Base-by-base conservation (phyloP, 768 basidiomycete species). In the Bullera alba region DNA sequence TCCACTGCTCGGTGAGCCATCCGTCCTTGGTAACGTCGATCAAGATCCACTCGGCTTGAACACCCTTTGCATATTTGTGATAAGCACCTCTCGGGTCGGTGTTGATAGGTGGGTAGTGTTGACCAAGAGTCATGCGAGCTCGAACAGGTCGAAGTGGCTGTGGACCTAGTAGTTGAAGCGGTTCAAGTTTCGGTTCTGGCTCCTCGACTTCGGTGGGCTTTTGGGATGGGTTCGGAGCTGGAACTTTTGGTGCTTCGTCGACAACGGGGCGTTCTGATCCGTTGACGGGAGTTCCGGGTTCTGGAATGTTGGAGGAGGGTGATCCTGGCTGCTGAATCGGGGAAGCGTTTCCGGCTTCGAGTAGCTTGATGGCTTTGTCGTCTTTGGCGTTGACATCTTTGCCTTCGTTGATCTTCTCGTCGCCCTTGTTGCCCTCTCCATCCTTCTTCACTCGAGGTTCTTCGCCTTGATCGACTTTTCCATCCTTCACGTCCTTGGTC, bases 11-110 rank as follows among this genome's bases (percentile, higher is more conserved):
- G 17, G 45, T 44, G 21, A 67, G 36, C 65, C 65, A 67, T 23
- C 65, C 65, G 36, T 67, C 65, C 44, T 64, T 64, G 25, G 65
- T 67, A 0, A 67, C 56, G 34, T 67, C 65, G 32, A 67, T 46
- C 32, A 51, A 57, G n/a, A 64, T 56, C 17, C 43, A 23, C 26
- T 67, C 60, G 27, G 8, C 30, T 27, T 56, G 44, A 3, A 57
- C 54, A 3, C 53, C 60, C 36, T 54, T 51, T 15, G 65, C 62
- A 44, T 67, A 67, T 25, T 59, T 58, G 57, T 60, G 39, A 41
- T 67, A 64, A 5, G 65, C 65, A 4, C 65, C 65, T 17, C 65
- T 49, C 3, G 65, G 65, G 39, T 67, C 65, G n/a, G 53, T 56
- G 19, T 50, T 25, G 49, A 67, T 55, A 7, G 60, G 58, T 2